Evolutionary conservation across 352 stramenopile species (phyloP), one percentile per base, ranked within the genome.

Genomic region (Phytopythium litorale): DNA sequence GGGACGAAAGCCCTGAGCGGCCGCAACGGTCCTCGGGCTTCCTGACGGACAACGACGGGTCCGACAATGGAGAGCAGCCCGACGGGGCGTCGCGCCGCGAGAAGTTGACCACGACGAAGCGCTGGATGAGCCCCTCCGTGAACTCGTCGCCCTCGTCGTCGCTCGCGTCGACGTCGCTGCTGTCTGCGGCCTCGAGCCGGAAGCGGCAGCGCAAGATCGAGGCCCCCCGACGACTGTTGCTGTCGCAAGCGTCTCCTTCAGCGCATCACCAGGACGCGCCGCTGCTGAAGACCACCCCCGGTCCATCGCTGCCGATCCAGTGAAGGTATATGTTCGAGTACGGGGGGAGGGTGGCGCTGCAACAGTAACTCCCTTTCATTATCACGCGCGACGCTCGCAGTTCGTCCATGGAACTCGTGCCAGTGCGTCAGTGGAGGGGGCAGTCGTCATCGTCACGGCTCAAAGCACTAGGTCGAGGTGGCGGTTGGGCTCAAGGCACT

Each of bases 401-500:
- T 49, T 13, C 16, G 38, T n/a, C 7, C 1, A 21, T 21, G 8
- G 40, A 16, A 7, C 15, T 21, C 5, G 5, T 15, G 40, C 6
- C 4, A 6, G 28, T 32, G 5, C 28, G 28, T 32, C 28, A 32
- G 28, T 32, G 28, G 28, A 32, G 28, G 28, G 5, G 28, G 3
- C 28, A 32, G 28, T 32, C 12, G 8, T 40, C 35, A 40, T 40
- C 9, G 35, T 32, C 28, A 9, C 35, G 35, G 61, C 12, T 56
- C 81, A 90, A 21, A 88, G 72, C 13, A 79, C 60, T 45, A 94
- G 62, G 43, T 91, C 69, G 32, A 94, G 63, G 58, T 94, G 86
- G 32, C 68, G 64, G 57, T 94, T 94, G 16, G 86, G 83, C 25
- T 70, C 79, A 45, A 94, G 70, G 49, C 86, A 94, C 55, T 89